phyloP scores from a whole-genome alignment of 2,329 filamentous ascomycete species.

The Trichoderma lentiforme region DNA sequence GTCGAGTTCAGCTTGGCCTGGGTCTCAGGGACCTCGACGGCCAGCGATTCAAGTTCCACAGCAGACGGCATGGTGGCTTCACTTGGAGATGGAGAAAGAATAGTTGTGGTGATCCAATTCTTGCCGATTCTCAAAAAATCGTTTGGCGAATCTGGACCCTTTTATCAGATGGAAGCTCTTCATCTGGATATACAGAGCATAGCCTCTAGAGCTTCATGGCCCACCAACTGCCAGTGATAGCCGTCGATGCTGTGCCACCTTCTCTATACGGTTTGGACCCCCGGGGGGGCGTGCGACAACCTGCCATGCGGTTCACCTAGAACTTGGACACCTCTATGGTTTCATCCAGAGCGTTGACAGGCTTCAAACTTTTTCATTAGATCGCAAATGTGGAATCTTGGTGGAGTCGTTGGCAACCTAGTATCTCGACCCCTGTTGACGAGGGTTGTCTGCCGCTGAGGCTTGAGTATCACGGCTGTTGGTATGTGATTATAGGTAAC shows the following conservation, averaged over 20 bases:
- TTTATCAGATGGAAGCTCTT: neutral
- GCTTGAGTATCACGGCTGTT: neutral
- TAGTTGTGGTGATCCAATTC: neutral
- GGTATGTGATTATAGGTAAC: neutral
- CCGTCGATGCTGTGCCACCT: conserved; percentile 5
- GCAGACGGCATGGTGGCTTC: conserved; percentile 10
- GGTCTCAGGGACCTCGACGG: neutral
- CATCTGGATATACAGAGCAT: neutral
- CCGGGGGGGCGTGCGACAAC: neutral
- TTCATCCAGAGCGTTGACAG: neutral
- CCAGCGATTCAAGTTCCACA: neutral
- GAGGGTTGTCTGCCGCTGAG: neutral
- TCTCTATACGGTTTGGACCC: conserved; percentile 8
- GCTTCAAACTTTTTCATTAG: neutral
- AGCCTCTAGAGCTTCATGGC: neutral
- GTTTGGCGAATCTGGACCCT: neutral
- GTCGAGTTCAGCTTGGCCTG: neutral
- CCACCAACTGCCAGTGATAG: neutral
- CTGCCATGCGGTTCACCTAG: neutral
- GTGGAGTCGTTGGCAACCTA: neutral
- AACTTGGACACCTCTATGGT: neutral
- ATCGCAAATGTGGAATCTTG: neutral
- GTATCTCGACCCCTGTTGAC: neutral
- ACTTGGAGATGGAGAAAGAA: neutral
- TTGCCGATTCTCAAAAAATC: neutral